Evolutionary conservation across 306 rosid genomes (phyloP).

Genomic region (Pterocarpus santalinus): DNA sequence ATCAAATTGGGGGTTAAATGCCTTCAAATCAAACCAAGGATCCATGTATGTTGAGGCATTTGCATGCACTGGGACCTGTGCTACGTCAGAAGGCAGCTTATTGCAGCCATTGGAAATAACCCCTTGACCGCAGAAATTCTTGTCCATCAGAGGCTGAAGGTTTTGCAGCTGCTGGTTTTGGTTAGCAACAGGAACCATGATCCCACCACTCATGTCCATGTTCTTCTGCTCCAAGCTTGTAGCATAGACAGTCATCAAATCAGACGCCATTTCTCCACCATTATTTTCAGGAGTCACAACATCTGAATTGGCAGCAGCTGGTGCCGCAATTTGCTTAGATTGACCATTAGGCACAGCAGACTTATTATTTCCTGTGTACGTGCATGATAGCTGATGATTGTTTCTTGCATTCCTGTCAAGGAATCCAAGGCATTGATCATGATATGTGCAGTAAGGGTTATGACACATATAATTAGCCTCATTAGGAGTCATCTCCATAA

Average conservation of each 20-base stretch:
- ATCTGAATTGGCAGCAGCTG: neutral
- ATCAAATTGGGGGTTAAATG: slow-evolving; percentile 20
- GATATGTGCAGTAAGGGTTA: neutral
- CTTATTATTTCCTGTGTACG: neutral
- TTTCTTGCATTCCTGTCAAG: slow-evolving; percentile 9
- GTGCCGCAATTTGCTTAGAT: neutral
- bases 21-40: neutral
- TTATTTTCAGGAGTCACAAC: too few relatives aligned
- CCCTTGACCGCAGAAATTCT: neutral
- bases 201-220: neutral
- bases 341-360: too few relatives aligned
- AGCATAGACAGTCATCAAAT: neutral
- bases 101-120: neutral
- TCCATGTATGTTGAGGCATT: neutral
- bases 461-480: neutral
- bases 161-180: slow-evolving; percentile 18
- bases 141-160: neutral
- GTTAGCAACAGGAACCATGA: neutral
- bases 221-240: neutral
- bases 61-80: neutral
- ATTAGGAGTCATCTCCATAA: neutral
- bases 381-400: neutral
- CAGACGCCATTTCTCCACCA: neutral
- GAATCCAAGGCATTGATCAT: slow-evolving; percentile 2
- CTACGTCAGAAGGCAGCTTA: neutral